Base-by-base conservation (phyloP, 352 stramenopile genomes). In the Phytophthora sp. region DNA sequence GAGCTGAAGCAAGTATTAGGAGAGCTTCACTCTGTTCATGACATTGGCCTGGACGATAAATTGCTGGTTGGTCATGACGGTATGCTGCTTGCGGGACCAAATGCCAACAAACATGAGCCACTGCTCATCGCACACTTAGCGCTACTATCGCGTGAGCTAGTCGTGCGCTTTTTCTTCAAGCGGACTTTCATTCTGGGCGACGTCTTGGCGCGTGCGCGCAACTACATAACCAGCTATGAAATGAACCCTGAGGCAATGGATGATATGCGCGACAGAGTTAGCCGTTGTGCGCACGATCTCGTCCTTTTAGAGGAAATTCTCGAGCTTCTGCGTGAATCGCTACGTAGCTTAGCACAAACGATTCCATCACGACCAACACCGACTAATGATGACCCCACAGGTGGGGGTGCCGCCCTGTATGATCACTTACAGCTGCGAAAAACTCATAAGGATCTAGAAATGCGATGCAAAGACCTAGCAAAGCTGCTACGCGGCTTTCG, bases 301-400 rank as follows among this genome's bases (percentile, higher is more conserved):
- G 98, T 98, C 28, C 58, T 98, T 24, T 71, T 99, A 12, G 95
- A 99, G 63, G 96, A 99, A 79, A 98, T 99, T 32, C 75, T 99
- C 18, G 93, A 92, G 28, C 96, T 99, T 37, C 64, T 99, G 24
- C 77, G 88, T 1, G 97, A 99, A 54, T 98, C 96, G 21, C 85
- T 99, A 37, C 89, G 89, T 27, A 79, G 91, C 20, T 92, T 98
- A 42, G 73, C 95, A 35, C 62, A 59, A 9, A 66, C 56, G 10
- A 88, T 99, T 12, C 96, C 96, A 1, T 52, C 35, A 5, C 41
- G 68, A 12, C 62, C 62, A 17, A 66, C 35, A 12, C 80, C 79
- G 18, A 89, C 97, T 49, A 94, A 95, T 7, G 76, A 84, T 24
- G 95, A 98, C 54, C 70, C 95, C 44, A 84, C 79, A 1, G 67